Base-by-base conservation (phyloP, 805 yeast species). In the Vanderwaltozyma tropicalis region DNA sequence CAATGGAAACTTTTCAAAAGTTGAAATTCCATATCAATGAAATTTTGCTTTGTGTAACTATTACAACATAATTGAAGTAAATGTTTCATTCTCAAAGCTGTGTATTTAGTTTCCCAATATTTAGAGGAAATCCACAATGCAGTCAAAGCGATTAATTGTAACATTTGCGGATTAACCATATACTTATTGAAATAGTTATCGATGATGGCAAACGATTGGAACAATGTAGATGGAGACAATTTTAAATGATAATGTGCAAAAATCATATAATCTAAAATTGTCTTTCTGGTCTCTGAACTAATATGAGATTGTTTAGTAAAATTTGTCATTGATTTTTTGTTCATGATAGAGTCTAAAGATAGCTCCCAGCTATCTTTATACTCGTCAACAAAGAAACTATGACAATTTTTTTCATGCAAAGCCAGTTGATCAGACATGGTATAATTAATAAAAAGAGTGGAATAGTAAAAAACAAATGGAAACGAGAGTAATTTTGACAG, bases 51-150 rank as follows among this genome's bases (percentile, higher is more conserved):
- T 40, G 70, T 67, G 57, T 74, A 76, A 49, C 72, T 70, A 45
- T 69, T 67, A 55, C 76, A 73, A 55, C 80, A 75, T 57, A 74
- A 64, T 38, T 69, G 69, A 50, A 71, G 64, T 35, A 77, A 60
- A 45, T 68, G 71, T 37, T 65, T 65, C 37, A 76, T 57, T n/a
- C 68, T 61, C 8, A 80, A 80, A 29, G 78, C 71, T 52, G 73
- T 76, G 46, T 72, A 72, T 59, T 87, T 74, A 43, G 74, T 72
- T 44, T 86, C 88, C 43, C 71, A 70, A 40, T 74, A 68, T 55
- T 88, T 88, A 27, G 94, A 72, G 2, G 95, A 88, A n/a, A 88
- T 74, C 96, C 96, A 89, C 35, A 88, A 62, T 21, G 94, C 77
- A 1, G 94, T 78, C 45, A 94, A 74, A 18, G 94, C 92, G 20